These are phyloP conservation scores for Leccinum barrowsii DNA, from an alignment of 768 basidiomycete genomes.

Conservation along the genomic window DNA sequence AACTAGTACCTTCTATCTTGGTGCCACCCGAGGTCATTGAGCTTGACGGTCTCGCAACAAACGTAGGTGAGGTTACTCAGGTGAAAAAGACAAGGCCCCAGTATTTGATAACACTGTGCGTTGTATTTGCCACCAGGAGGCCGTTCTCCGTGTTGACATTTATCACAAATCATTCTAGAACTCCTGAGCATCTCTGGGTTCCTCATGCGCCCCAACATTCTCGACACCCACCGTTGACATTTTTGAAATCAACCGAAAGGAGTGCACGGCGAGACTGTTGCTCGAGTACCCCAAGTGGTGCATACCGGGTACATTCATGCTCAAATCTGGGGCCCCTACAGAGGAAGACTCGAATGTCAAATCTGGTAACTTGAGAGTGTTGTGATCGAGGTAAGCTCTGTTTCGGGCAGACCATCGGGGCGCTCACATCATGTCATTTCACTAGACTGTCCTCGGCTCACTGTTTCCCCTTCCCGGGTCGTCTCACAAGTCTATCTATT, in stretches of 20 bases:
- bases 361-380: slow-evolving; percentile 89
- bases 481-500: slow-evolving; percentile 36
- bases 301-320: slow-evolving; percentile 48
- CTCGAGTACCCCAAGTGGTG: slow-evolving; percentile 87
- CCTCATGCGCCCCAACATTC: slow-evolving; percentile 66
- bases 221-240: slow-evolving; percentile 71
- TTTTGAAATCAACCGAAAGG: slow-evolving; percentile 97
- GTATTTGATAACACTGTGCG: slow-evolving; percentile 60
- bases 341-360: slow-evolving; percentile 55
- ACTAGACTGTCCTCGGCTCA: slow-evolving; percentile 66
- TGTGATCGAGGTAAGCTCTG: slow-evolving; percentile 66
- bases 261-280: slow-evolving; percentile 75
- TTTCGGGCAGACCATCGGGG: background rate
- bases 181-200: slow-evolving; percentile 75
- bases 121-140: background rate
- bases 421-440: background rate
- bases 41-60: slow-evolving; percentile 64
- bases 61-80: slow-evolving; percentile 38
- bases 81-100: slow-evolving; percentile 52
- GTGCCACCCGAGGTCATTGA: slow-evolving; percentile 89
- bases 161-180: slow-evolving; percentile 67
- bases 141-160: background rate
- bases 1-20: slow-evolving; percentile 65
- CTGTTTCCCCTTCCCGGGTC: slow-evolving; percentile 68
- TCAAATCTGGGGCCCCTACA: slow-evolving; percentile 54